These are phyloP conservation scores for Ambrosiella xylebori DNA, from an alignment of 2,329 filamentous ascomycete genomes.

Conservation along the genomic window DNA sequence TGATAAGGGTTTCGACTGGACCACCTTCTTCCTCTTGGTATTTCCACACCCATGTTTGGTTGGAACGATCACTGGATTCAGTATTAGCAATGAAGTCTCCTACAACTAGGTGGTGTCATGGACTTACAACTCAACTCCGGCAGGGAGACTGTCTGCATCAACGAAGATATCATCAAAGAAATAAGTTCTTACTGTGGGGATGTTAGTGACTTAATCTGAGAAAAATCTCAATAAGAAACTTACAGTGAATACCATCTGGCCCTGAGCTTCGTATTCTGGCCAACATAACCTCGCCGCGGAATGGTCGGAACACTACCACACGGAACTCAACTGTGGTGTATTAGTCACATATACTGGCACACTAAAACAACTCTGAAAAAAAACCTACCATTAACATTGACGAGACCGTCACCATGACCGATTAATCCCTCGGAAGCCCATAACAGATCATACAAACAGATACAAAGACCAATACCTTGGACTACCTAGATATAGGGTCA, in stretches of 20 bases:
- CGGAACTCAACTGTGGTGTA: constrained; percentile 62
- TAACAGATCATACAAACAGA: constrained; percentile 81
- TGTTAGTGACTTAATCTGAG: background rate
- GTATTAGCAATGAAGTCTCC: constrained; percentile 15
- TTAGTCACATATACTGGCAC: background rate
- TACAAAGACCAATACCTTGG: constrained; percentile 83
- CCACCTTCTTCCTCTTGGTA: constrained; percentile 34
- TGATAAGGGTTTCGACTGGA: constrained; percentile 47
- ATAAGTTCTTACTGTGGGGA: constrained; percentile 45
- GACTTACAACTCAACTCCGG: constrained; percentile 58
- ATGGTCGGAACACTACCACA: constrained; percentile 83
- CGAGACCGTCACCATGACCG: constrained; percentile 76
- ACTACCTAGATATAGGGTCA: constrained; percentile 40
- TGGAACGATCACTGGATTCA: constrained; percentile 44
- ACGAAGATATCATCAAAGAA: constrained; percentile 92
- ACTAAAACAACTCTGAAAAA: background rate
- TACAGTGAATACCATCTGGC: constrained; percentile 54
- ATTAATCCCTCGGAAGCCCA: constrained; percentile 86
- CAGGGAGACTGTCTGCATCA: constrained; percentile 54
- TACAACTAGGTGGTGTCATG: background rate
- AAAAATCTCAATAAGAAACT: constrained; percentile 15
- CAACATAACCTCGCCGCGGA: constrained; percentile 81
- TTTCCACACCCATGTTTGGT: constrained; percentile 74
- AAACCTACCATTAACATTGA: constrained; percentile 72
- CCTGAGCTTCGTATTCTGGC: constrained; percentile 66